Base-by-base conservation (phyloP, 192 early-diverging fungal species). In the Rhizoclosmatium globosum region DNA sequence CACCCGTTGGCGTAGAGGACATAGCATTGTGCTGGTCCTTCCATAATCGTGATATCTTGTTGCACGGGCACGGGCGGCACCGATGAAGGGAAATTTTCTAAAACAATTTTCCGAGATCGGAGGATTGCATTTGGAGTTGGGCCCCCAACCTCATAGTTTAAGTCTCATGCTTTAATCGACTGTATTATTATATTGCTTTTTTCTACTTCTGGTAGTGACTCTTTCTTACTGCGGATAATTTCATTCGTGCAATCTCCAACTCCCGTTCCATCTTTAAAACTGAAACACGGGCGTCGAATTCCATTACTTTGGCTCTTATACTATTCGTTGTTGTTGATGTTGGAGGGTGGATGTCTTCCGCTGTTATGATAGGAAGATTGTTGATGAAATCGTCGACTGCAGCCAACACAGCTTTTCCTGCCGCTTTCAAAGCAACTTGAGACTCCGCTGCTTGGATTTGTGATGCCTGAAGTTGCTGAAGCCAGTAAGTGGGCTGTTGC, bases 241-340 rank as follows among this genome's bases (percentile, higher is more conserved):
- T 83, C 46, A 72, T 62, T 41, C 90, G 38, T 21, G 90, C 90
- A 59, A 73, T 73, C 68, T 90, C 87, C 13, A 91, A 79, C 77
- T 91, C 90, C 70, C 86, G 86, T 79, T 91, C 90, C 86, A 91
- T 87, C 76, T 84, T 85, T 65, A 91, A 67, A 23, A 91, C 86
- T 3, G 74, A 79, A 57, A 91, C 80, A 61, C 89, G 87, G 3
- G 88, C 89, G 65, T 91, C 87, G 85, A 90, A 87, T 53, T 90
- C 85, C 11, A 89, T 65, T 11, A 86, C 84, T 64, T 80, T 71
- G 7, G 77, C 76, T n/a, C 31, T 31, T 31, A 31, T 60, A 70
- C 1, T 66, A 41, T 42, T 48, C 46, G 6, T 48, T 62, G 60
- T 21, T 62, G 41, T 64, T 77, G 1, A 79, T 68, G 7, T 57